These are phyloP conservation scores for Abortiporus biennis DNA, from an alignment of 1,284 basidiomycete genomes.

Conservation along the genomic window DNA sequence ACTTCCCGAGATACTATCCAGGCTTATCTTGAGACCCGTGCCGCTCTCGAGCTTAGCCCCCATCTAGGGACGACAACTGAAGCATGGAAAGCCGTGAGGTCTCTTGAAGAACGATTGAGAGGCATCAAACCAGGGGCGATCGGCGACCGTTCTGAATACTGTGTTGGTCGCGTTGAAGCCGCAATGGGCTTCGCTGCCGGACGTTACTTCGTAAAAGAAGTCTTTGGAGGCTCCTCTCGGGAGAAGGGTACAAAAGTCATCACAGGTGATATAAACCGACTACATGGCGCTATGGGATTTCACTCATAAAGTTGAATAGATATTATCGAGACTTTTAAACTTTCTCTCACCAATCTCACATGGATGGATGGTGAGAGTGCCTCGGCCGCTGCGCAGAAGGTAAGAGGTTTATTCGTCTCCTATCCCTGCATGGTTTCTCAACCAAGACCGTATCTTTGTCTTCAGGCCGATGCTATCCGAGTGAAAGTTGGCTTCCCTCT, in stretches of 20 bases:
- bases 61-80: constrained; percentile 70
- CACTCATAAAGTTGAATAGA: constrained; percentile 32
- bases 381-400: constrained; percentile 81
- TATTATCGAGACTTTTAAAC: constrained; percentile 82
- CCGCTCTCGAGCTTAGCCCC: constrained; percentile 60
- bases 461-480: constrained; percentile 67
- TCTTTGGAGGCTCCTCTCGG: constrained; percentile 80
- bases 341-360: constrained; percentile 67
- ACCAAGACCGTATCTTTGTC: not conserved
- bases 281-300: not conserved
- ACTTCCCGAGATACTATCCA: constrained; percentile 74
- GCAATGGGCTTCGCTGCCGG: constrained; percentile 72
- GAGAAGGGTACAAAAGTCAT: constrained; percentile 83
- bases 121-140: constrained; percentile 87
- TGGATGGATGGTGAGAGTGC: constrained; percentile 94
- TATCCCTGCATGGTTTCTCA: not conserved
- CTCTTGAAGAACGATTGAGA: constrained; percentile 64
- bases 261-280: constrained; percentile 38
- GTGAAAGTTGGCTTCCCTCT: constrained; percentile 89
- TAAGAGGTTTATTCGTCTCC: no score
- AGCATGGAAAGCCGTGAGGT: constrained; percentile 68
- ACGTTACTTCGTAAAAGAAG: constrained; percentile 81
- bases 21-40: constrained; percentile 78
- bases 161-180: constrained; percentile 56
- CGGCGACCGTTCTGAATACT: constrained; percentile 78